A percentile compares a stretch with the other conserved stretches of the same genome.
phyloP scores from a whole-genome alignment of 345 rosid species.

The Eucalyptus erythrocorys region DNA sequence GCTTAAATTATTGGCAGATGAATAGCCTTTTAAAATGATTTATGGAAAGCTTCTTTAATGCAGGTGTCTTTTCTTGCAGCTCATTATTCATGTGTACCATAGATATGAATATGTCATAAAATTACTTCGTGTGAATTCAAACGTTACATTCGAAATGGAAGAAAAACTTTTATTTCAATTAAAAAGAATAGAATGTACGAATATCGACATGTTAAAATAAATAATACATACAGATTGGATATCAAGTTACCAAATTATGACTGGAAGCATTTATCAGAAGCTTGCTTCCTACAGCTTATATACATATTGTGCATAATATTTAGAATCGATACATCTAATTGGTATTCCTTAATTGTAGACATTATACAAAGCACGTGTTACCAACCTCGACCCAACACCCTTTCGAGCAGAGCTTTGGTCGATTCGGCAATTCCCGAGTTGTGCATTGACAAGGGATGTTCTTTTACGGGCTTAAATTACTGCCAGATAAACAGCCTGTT shows the following conservation, averaged over 20 bases:
- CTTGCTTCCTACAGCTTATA: rapidly evolving
- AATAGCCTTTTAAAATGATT: neutral
- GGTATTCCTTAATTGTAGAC: too few relatives aligned
- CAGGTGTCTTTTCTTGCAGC: neutral
- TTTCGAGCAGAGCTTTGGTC: neutral
- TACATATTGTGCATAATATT: rapidly evolving
- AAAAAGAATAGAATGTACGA: rapidly evolving
- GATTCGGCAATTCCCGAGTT: neutral
- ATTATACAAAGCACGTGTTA: too few relatives aligned
- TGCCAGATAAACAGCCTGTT: neutral
- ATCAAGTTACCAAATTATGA: rapidly evolving
- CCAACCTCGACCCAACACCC: neutral
- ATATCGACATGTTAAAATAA: too few relatives aligned
- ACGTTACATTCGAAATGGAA: rapidly evolving
- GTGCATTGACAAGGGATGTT: neutral
- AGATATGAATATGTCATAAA: too few relatives aligned
- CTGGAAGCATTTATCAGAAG: rapidly evolving
- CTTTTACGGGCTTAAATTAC: neutral
- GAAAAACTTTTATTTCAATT: too few relatives aligned
- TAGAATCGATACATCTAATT: too few relatives aligned
- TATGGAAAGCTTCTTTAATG: neutral
- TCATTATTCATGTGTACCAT: neutral
- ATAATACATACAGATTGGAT: rapidly evolving
- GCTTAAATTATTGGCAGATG: neutral
- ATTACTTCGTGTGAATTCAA: rapidly evolving